Evolutionary conservation across 176 grass and related monocot species (phyloP).

Genomic region (Canna indica): DNA sequence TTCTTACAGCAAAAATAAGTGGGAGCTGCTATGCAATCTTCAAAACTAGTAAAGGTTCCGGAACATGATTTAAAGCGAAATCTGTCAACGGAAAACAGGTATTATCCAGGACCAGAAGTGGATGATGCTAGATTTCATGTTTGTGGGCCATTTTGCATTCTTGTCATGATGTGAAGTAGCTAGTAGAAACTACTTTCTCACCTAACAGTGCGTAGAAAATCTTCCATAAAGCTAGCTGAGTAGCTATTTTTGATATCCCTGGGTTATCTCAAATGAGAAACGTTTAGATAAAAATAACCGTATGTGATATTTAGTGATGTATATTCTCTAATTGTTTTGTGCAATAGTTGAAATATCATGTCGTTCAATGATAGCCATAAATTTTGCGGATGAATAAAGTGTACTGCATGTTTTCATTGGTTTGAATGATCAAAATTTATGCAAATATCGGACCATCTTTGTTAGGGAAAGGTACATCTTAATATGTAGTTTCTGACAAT

Average conservation of each 20-base stretch:
- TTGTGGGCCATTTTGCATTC: background rate
- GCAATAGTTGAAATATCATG: background rate
- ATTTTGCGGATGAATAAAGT: background rate
- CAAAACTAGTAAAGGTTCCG: background rate
- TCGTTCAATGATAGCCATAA: background rate
- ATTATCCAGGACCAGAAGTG: background rate
- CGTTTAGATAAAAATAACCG: too few relatives aligned
- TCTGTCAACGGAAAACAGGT: background rate
- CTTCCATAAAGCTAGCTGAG: too few relatives aligned
- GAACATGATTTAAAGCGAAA: background rate
- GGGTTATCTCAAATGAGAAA: too few relatives aligned
- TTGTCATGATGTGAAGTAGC: background rate
- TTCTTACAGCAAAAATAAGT: background rate
- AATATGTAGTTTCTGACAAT: background rate
- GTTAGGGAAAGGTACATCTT: background rate
- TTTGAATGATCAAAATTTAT: background rate
- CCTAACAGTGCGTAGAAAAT: background rate
- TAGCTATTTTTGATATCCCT: too few relatives aligned
- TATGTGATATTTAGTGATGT: too few relatives aligned
- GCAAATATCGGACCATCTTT: background rate
- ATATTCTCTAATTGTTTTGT: too few relatives aligned
- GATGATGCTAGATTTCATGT: background rate
- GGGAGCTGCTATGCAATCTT: background rate
- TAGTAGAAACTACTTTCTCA: background rate
- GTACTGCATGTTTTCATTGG: background rate